A percentile compares a stretch with the other conserved stretches of the same genome.
phyloP scores from a whole-genome alignment of 1,284 basidiomycete genomes.

The Anthracocystis walkeri region DNA sequence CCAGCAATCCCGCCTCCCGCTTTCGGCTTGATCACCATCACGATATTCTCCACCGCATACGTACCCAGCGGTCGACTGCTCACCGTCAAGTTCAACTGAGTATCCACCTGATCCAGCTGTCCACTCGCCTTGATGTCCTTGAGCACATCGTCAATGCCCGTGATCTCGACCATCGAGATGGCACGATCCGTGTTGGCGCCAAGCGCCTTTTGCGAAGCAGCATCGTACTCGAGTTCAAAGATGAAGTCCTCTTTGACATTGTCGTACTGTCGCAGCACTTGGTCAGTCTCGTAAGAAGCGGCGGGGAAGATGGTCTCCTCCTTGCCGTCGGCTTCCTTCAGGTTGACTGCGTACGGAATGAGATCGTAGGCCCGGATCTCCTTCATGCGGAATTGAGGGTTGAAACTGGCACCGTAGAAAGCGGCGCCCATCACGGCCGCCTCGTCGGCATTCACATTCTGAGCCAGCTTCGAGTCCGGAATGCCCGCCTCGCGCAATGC shows the following conservation, averaged over 20 bases:
- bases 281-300: constrained; percentile 47
- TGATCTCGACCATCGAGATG: constrained; percentile 54
- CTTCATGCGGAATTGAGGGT: constrained; percentile 94
- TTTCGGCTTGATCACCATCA: constrained; percentile 62
- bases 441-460: constrained; percentile 97
- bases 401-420: constrained; percentile 88
- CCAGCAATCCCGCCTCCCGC: constrained; percentile 57
- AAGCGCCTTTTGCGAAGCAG: constrained; percentile 38
- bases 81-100: constrained; percentile 61
- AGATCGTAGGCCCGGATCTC: constrained; percentile 84
- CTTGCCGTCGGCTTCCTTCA: constrained; percentile 51
- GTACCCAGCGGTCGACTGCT: constrained; percentile 59
- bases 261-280: constrained; percentile 45
- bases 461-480: constrained; percentile 68
- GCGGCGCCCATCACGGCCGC: constrained; percentile 92
- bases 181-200: constrained; percentile 26
- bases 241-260: constrained; percentile 57
- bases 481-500: constrained; percentile 67
- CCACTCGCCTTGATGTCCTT: constrained; percentile 53
- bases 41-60: constrained; percentile 54
- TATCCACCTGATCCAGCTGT: constrained; percentile 62
- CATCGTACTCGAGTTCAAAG: constrained; percentile 58
- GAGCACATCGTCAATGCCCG: constrained; percentile 56
- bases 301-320: constrained; percentile 56
- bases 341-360: constrained; percentile 60